Percentiles rank a stretch among this genome's conserved stretches.
Conservation (phyloP, 2,329 filamentous ascomycete species). For the Colletotrichum phormii region DNA sequence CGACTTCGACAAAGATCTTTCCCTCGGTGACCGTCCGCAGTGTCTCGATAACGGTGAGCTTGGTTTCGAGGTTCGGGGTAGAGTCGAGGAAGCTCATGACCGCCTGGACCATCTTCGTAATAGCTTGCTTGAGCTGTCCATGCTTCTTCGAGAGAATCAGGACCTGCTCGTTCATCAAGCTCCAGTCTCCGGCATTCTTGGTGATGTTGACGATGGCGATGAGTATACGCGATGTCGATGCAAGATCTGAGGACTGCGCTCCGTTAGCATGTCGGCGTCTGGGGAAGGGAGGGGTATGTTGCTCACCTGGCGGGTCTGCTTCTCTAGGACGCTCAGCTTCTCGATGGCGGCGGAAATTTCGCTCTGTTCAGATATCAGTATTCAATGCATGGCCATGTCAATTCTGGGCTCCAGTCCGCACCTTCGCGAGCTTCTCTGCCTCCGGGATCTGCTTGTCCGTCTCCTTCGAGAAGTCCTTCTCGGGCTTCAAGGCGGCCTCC, state of each 20-base stretch:
- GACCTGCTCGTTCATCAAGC: conserved; percentile 95
- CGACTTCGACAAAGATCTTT: conserved; percentile 99
- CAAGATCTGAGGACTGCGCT: conserved; percentile 87
- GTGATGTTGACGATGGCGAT: conserved; percentile 92
- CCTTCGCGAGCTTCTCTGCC: conserved; percentile 89
- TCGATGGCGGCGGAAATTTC: conserved; percentile 91
- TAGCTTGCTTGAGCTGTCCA: conserved; percentile 98
- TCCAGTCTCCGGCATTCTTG: conserved; percentile 94
- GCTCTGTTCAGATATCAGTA: conserved; percentile 56
- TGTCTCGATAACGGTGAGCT: conserved; percentile 94
- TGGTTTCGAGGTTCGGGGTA: conserved; percentile 86
- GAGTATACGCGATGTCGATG: conserved; percentile 91
- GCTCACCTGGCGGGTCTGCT: conserved; percentile 93
- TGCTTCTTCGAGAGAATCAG: conserved; percentile 98
- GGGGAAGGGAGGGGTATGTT: conserved; percentile 26
- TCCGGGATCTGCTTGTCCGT: conserved; percentile 92
- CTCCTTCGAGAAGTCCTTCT: conserved; percentile 99
- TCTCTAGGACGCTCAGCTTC: conserved; percentile 91
- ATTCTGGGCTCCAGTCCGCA: conserved; percentile 50
- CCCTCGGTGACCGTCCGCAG: conserved; percentile 96
- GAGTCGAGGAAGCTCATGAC: conserved; percentile 93
- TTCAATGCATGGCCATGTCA: neutral
- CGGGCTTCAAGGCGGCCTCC: conserved; percentile 86
- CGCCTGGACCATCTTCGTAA: conserved; percentile 98
- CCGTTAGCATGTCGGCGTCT: conserved; percentile 41